Base-by-base conservation (phyloP, 805 yeast genomes). In the Yarrowia hollandica region DNA sequence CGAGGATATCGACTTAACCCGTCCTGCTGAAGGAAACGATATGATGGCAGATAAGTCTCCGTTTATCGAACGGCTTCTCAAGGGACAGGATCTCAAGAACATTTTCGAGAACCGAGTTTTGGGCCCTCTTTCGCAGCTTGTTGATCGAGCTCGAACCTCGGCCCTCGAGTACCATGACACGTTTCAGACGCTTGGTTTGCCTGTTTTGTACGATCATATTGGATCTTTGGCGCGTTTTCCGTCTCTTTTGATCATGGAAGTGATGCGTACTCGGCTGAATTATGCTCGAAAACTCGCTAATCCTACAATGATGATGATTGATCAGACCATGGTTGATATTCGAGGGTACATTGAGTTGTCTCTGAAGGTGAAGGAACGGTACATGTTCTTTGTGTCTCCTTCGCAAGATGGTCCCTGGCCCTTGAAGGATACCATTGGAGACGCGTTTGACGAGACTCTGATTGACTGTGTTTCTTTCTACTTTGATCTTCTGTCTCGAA, bases 241-340 rank as follows among this genome's bases (percentile, higher is more conserved):
- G 0, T 77, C 89, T 66, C 82, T 82, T 62, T 75, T 94, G 42
- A 84, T 90, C 65, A 86, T 85, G 66, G 96, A 89, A 66, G 80
- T 89, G 55, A 85, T 91, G 39, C 79, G 79, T 31, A 80, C 88
- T 38, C 79, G 97, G 64, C 75, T 92, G 42, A 75, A 79, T 1
- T 90, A 88, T 69, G 96, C 97, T 2, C 78, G 81, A 69, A 86
- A 86, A 67, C 73, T 92, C 48, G 82, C 80, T 56, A 87, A 86
- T 66, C 96, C 97, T 1, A 90, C 97, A 0, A 82, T 91, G 83
- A 87, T 90, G 90, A 88, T 90, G 85, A 88, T 94, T 65, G 99
- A 94, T 71, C 97, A 92, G 72, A 86, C 90, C 80, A 81, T 92
- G 62, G 90, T 83, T 44, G 96, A 90, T 69, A 86, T 92, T 69